Evolutionary conservation across 768 basidiomycete species (phyloP), one percentile per base, ranked within the genome.

Genomic region (Naganishia onofrii): DNA sequence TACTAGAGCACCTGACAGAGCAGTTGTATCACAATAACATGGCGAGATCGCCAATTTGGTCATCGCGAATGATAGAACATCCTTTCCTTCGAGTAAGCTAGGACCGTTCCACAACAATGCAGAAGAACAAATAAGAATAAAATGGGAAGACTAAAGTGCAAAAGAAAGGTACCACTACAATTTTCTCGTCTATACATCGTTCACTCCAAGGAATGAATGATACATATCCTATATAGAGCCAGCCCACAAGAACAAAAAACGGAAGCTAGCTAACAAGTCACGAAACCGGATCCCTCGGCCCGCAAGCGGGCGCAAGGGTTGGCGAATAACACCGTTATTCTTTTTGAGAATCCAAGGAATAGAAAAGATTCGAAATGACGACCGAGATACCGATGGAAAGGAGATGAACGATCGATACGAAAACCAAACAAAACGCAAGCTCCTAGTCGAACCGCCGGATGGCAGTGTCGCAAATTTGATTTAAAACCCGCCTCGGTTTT

Each of bases 321-420:
- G 60, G 46, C 60, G 60, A 46, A 63, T 44, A 63, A 63, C 60
- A 44, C 60, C 60, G 60, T 63, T 63, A 63, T 63, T 26, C 60
- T 26, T 63, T 63, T 63, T 26, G 60, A 26, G 1, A 23, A 26
- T 23, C 48, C 6, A 36, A 36, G 48, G 23, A n/a, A 7, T 42
- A 10, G 42, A 42, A 42, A 23, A 23, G 21, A n/a, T 51, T 51
- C 23, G 48, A 51, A n/a, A 21, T 46, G 48, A 12, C 3, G 13
- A n/a, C 3, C 7, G 13, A n/a, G 48, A 21, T n/a, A 7, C 21
- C n/a, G 48, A 51, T 3, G n/a, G 48, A 23, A 36, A 34, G 21
- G 17, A 29, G 8, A 38, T 2, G 8, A 34, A 36, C 3, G 34
- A 15, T 15, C 15, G 2, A 12, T 38, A 34, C 13, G 17, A 29